Percentiles rank a stretch among this genome's conserved stretches.
Evolutionary conservation across 2,329 filamentous ascomycete genomes (phyloP).

Genomic region (Magnaporthales sp.): DNA sequence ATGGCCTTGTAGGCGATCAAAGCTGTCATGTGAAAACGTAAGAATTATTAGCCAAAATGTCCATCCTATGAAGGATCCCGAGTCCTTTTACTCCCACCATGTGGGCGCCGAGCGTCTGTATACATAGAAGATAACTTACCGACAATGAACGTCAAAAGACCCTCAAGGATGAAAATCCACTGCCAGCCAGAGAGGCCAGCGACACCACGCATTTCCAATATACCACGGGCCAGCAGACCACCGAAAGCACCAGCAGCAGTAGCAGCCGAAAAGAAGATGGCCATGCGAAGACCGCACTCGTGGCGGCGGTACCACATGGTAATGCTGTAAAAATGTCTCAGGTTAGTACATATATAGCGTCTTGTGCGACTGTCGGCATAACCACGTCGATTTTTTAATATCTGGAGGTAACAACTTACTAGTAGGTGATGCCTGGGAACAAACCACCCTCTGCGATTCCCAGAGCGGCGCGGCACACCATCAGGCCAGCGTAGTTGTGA

Average conservation of each 20-base stretch:
- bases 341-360: background rate
- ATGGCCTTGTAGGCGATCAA: constrained; percentile 60
- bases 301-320: constrained; percentile 53
- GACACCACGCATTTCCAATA: constrained; percentile 60
- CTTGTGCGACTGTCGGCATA: no score
- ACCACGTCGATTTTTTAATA: no score
- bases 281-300: constrained; percentile 46
- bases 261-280: constrained; percentile 76
- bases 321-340: constrained; percentile 15
- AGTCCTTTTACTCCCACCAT: background rate
- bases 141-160: constrained; percentile 50
- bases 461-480: constrained; percentile 46
- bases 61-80: background rate
- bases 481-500: constrained; percentile 34
- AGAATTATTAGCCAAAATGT: constrained; percentile 6
- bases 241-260: constrained; percentile 72
- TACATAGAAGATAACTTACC: constrained; percentile 1
- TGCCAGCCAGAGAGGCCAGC: constrained; percentile 51
- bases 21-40: constrained; percentile 47
- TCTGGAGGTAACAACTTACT: background rate
- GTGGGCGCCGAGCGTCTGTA: background rate
- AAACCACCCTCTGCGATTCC: constrained; percentile 60
- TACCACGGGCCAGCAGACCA: constrained; percentile 62
- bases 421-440: constrained; percentile 49
- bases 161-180: constrained; percentile 64